A percentile compares a stretch with the other conserved stretches of the same genome.
Conservation (phyloP, 176 grass and related monocot species). For the Cenchrus americanus region DNA sequence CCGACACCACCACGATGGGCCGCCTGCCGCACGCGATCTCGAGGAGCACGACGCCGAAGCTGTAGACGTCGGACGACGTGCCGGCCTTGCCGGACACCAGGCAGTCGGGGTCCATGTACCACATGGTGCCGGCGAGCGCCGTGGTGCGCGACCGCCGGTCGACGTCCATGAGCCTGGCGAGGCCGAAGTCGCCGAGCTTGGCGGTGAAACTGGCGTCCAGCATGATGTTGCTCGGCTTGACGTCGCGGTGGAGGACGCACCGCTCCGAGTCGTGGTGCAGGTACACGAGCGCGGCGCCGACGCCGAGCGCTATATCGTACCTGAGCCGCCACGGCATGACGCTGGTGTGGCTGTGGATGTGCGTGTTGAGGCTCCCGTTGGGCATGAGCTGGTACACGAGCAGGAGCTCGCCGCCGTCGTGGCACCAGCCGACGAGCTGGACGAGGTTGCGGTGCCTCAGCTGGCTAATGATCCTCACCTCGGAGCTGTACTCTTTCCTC, state of each 20-base stretch:
- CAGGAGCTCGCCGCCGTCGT: slow-evolving; percentile 27
- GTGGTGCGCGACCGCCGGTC: neutral
- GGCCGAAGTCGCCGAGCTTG: neutral
- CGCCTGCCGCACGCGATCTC: neutral
- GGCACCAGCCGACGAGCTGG: slow-evolving; percentile 59
- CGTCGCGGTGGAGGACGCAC: neutral
- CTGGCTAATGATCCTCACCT: slow-evolving; percentile 57
- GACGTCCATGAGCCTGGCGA: neutral
- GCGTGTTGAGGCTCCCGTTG: slow-evolving; percentile 48
- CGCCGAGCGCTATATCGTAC: neutral
- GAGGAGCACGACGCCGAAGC: slow-evolving; percentile 8
- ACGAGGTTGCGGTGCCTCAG: slow-evolving; percentile 54
- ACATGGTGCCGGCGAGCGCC: neutral
- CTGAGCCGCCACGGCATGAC: neutral
- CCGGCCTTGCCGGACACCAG: neutral
- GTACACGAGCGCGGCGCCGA: neutral
- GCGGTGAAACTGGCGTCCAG: slow-evolving; percentile 1
- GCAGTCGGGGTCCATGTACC: slow-evolving; percentile 32
- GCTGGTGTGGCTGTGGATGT: neutral
- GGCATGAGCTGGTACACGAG: slow-evolving; percentile 53
- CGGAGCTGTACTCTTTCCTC: slow-evolving; percentile 48
- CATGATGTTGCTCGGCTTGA: neutral
- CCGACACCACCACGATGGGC: neutral
- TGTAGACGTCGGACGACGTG: neutral
- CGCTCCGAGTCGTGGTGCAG: neutral